phyloP scores from a whole-genome alignment of 768 basidiomycete genomes.

The Tulasnella sp. region DNA sequence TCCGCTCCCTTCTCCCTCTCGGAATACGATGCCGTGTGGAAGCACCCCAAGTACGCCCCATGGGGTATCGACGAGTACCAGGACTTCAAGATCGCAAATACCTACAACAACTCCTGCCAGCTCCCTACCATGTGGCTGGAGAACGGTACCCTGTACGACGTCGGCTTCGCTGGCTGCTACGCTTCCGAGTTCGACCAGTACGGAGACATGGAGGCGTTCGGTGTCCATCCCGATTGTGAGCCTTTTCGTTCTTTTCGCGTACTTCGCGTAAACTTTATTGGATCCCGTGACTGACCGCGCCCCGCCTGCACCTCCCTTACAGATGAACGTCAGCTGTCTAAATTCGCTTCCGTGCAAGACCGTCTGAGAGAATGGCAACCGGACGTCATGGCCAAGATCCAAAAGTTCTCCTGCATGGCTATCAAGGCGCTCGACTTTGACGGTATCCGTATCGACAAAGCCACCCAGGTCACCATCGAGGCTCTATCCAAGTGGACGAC shows the following conservation, averaged over 20 bases:
- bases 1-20: slow-evolving; percentile 74
- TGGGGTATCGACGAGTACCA: slow-evolving; percentile 84
- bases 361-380: slow-evolving; percentile 91
- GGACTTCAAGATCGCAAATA: slow-evolving; percentile 72
- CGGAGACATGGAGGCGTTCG: slow-evolving; percentile 96
- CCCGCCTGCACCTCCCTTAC: slow-evolving; percentile 25
- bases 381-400: slow-evolving; percentile 69
- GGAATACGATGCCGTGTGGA: slow-evolving; percentile 73
- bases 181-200: slow-evolving; percentile 89
- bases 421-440: slow-evolving; percentile 87
- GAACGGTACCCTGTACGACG: slow-evolving; percentile 57
- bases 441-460: slow-evolving; percentile 92
- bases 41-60: slow-evolving; percentile 65
- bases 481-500: slow-evolving; percentile 74
- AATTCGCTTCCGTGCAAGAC: slow-evolving; percentile 95
- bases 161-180: slow-evolving; percentile 66
- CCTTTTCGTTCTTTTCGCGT: neutral
- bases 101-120: slow-evolving; percentile 66
- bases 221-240: slow-evolving; percentile 81
- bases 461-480: slow-evolving; percentile 84
- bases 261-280: neutral
- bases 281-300: neutral
- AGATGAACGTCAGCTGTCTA: slow-evolving; percentile 84
- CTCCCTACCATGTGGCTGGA: slow-evolving; percentile 80
- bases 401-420: slow-evolving; percentile 76